A percentile compares a stretch with the other conserved stretches of the same genome.
Conservation (phyloP, 495 filamentous ascomycete genomes). For the Wilcoxina mikolae region DNA sequence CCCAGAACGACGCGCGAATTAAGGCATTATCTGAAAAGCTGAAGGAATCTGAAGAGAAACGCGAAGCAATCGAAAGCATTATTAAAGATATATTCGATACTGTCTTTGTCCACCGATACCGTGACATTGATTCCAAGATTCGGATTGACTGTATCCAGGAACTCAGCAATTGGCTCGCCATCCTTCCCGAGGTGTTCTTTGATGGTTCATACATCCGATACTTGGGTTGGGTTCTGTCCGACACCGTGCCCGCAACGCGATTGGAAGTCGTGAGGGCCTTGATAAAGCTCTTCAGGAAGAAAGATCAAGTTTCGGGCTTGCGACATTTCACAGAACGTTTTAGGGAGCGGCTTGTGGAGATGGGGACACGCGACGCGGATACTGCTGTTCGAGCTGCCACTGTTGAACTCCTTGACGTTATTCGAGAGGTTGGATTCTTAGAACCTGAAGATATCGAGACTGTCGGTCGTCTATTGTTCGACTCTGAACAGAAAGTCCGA, state of each 20-base stretch:
- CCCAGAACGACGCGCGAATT: slow-evolving; percentile 41
- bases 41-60: slow-evolving; percentile 48
- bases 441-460: slow-evolving; percentile 82
- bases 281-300: slow-evolving; percentile 54
- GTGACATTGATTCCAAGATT: slow-evolving; percentile 79
- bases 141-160: slow-evolving; percentile 70
- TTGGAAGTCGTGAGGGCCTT: slow-evolving; percentile 71
- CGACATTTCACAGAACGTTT: slow-evolving; percentile 84
- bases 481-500: slow-evolving; percentile 65
- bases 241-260: slow-evolving; percentile 51
- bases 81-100: slow-evolving; percentile 75
- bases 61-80: slow-evolving; percentile 47
- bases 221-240: slow-evolving; percentile 85
- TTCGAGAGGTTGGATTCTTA: slow-evolving; percentile 71
- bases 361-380: slow-evolving; percentile 71
- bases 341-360: slow-evolving; percentile 75
- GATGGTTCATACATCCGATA: slow-evolving; percentile 79
- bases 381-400: slow-evolving; percentile 57
- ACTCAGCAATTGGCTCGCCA: slow-evolving; percentile 72
- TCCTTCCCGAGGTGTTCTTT: slow-evolving; percentile 71
- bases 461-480: slow-evolving; percentile 72
- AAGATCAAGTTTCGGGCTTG: slow-evolving; percentile 59
- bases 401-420: slow-evolving; percentile 62
- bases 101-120: slow-evolving; percentile 86
- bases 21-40: slow-evolving; percentile 51